A percentile compares a stretch with the other conserved stretches of the same genome.
These are phyloP conservation scores for Cryphonectria naterciae DNA, from an alignment of 2,329 filamentous ascomycete species.

Conservation along the genomic window DNA sequence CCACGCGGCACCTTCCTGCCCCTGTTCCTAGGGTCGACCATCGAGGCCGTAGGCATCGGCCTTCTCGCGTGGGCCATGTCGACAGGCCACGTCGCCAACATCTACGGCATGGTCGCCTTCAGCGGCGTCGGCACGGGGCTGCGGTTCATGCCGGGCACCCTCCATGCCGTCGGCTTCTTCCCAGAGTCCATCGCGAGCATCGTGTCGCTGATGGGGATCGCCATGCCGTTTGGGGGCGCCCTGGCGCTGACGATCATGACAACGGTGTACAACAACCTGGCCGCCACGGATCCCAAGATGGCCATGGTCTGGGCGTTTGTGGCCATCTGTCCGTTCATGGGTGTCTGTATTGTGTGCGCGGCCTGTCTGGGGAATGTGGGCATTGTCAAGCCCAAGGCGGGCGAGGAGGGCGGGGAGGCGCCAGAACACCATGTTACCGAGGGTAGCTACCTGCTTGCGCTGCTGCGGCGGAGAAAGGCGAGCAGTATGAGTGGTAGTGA, in stretches of 20 bases:
- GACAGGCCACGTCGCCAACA: conserved; percentile 48
- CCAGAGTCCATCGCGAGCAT: conserved; percentile 60
- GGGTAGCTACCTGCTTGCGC: conserved; percentile 18
- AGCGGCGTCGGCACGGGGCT: conserved; percentile 66
- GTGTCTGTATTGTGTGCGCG: conserved; percentile 35
- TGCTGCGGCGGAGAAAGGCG: background rate
- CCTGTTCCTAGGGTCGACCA: conserved; percentile 58
- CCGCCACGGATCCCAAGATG: conserved; percentile 17
- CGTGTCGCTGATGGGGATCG: conserved; percentile 62
- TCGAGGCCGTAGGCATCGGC: conserved; percentile 62
- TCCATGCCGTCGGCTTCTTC: conserved; percentile 68
- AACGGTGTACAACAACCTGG: conserved; percentile 66
- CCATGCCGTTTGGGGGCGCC: conserved; percentile 66
- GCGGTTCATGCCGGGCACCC: conserved; percentile 54
- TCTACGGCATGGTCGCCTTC: conserved; percentile 70
- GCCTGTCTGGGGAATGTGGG: conserved; percentile 40
- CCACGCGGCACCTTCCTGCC: conserved; percentile 65
- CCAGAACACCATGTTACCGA: conserved; percentile 17
- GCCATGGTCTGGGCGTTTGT: conserved; percentile 70
- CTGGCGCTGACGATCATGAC: conserved; percentile 70
- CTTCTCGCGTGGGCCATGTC: conserved; percentile 63
- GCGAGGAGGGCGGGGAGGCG: conserved; percentile 17
- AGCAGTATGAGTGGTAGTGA: background rate
- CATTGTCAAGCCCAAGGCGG: conserved; percentile 32
- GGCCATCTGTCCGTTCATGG: conserved; percentile 62